Base-by-base conservation (phyloP, 495 filamentous ascomycete species). In the Lichina pygmaea region DNA sequence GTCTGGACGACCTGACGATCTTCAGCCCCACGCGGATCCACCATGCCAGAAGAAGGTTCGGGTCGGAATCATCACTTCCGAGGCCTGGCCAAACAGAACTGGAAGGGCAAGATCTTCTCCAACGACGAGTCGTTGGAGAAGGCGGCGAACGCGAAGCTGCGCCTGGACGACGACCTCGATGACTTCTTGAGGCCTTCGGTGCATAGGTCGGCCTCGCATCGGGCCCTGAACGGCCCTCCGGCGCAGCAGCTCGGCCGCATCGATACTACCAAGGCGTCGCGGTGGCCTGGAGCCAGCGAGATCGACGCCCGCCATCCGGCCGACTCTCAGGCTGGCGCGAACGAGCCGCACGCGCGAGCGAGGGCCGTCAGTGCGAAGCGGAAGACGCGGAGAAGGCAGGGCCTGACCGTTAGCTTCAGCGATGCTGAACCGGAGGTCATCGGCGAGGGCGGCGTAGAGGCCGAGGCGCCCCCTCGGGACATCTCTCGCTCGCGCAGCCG, bases 401-500 rank as follows among this genome's bases (percentile, higher is more conserved):
- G 73, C 4, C 59, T 86, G 48, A 58, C 57, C 13, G 83, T 92
- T n/a, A 68, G 65, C 40, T 93, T 92, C 53, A 68, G 61, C 7
- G 65, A 76, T 43, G 65, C 58, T 16, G 61, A 62, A 47, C 81
- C 82, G 12, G 78, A 81, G 34, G 54, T 91, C 43, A 91, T 93
- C 57, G 85, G 85, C 24, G 72, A 81, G 53, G 85, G 85, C 17
- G 85, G 85, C 11, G 84, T 92, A 58, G 83, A 91, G 50, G 72
- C 76, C 39, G 75, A 79, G 36, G 58, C 61, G 5, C 77, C 78
- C 6, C 68, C 73, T 0, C 62, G 71, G 15, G 80, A 86, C 52
- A 75, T 92, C 13, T 71, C 70, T 0, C 33, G 34, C 32, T 10
- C 13, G 36, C 33, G 45, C 8, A 30, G 11, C 33, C 11, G 40